Percentiles rank a stretch among this genome's conserved stretches.
These are phyloP conservation scores for Aspergillus ochraceus DNA, from an alignment of 2,329 filamentous ascomycete genomes.

Conservation along the genomic window DNA sequence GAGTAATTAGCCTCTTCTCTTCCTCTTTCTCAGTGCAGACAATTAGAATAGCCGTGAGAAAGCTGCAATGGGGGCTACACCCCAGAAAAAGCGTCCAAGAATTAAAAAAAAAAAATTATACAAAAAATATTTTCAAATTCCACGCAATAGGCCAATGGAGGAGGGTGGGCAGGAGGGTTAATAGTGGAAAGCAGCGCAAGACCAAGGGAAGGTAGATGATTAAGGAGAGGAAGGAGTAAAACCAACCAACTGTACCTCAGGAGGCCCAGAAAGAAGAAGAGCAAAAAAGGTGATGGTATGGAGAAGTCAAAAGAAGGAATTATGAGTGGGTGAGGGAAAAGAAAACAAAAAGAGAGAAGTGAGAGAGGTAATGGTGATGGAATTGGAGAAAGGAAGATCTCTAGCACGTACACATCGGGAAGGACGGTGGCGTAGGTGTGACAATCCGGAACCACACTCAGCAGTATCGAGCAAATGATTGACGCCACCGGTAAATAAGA, in stretches of 20 bases:
- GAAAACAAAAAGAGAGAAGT: conserved; percentile 1
- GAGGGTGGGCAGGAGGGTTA: neutral
- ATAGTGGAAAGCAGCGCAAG: neutral
- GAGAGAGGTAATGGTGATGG: conserved; percentile 1
- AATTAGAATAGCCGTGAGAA: neutral
- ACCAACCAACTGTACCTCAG: conserved; percentile 1
- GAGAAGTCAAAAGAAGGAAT: conserved; percentile 7
- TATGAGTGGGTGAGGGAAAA: neutral
- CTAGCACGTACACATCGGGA: conserved; percentile 24
- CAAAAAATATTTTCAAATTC: neutral
- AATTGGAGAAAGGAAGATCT: neutral
- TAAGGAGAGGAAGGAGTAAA: neutral
- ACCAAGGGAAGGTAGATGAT: neutral
- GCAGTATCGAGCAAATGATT: conserved; percentile 1
- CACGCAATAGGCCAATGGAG: neutral
- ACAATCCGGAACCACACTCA: conserved; percentile 11
- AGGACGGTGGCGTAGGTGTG: conserved; percentile 12
- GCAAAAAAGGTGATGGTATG: conserved; percentile 3
- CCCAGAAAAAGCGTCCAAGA: neutral
- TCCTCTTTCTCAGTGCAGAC: neutral
- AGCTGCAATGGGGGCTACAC: neutral
- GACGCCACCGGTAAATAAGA: neutral
- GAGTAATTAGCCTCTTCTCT: conserved; percentile 10
- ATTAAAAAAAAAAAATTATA: conserved; percentile 5
- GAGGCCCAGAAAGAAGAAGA: neutral